Evolutionary conservation across 2,329 filamentous ascomycete genomes (phyloP), one percentile per base, ranked within the genome.

Genomic region (Emmonsiellopsis sp.): DNA sequence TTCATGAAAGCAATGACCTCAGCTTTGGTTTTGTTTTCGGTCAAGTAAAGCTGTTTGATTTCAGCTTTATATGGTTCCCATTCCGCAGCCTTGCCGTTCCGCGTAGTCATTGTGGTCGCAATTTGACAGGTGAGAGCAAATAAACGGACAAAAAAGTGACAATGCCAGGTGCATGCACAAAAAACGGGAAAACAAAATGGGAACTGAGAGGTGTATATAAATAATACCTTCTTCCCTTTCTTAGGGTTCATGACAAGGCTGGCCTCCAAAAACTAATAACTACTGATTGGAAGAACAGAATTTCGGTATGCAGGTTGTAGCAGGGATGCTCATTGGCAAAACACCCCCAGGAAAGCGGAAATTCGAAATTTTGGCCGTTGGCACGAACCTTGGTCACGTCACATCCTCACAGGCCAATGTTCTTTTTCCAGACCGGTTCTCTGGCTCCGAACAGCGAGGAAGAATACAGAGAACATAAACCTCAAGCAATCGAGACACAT

Each of bases 41-140:
- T 26, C 20, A 26, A 26, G 20, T 43, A 51, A 15, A 51, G 50
- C 31, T 38, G 43, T 44, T 34, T 34, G 50, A 51, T 42, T 44
- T 44, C 35, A 44, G 50, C 37, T 26, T 43, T 51, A 34, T 51
- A 43, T 9, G 37, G 50, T 38, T 51, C 50, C 50, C 50, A 51
- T 26, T 51, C 16, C 7, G 50, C 50, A 15, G 50, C 50, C 31
- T 10, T 38, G 9, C 26, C 50, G 37, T 8, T 38, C 1, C 16
- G 26, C 16, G 30, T 51, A 20, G 37, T 38, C 50, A 51, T 51
- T 13, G 35, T 30, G 50, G 7, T 50, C 16, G 44, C 11, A 38
- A 38, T 31, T 49, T 11, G 47, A 50, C 35, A 38, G 47, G 20
- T 1, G 35, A 50, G 16, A 10, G 10, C 15, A 31, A 50, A 37